phyloP scores from a whole-genome alignment of 2,329 filamentous ascomycete species.

The Colletotrichum tabaci region DNA sequence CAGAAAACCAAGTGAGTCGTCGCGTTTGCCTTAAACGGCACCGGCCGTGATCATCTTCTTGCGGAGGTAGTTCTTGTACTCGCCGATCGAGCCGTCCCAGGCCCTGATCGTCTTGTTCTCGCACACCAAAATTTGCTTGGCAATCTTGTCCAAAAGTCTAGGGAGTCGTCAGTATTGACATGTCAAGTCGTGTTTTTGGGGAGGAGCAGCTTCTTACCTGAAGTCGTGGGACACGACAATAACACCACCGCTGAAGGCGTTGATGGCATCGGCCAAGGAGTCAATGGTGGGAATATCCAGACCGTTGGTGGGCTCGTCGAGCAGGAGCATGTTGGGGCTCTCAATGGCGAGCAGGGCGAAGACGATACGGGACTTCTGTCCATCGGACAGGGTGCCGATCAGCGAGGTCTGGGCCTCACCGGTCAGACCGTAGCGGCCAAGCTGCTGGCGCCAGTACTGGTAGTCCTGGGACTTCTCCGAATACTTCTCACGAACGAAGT shows the following conservation, averaged over 20 bases:
- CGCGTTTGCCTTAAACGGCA: conserved; percentile 76
- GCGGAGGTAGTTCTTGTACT: conserved; percentile 98
- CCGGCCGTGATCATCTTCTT: conserved; percentile 98
- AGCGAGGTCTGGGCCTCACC: conserved; percentile 96
- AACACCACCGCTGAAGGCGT: conserved; percentile 95
- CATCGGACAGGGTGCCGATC: conserved; percentile 98
- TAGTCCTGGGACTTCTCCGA: conserved; percentile 91
- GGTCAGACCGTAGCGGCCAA: conserved; percentile 92
- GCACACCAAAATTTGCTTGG: conserved; percentile 99
- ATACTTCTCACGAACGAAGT: conserved; percentile 98
- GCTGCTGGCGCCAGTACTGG: conserved; percentile 99
- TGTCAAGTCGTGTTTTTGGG: neutral
- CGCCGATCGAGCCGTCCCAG: conserved; percentile 91
- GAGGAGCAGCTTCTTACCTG: conserved; percentile 76
- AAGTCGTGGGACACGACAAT: conserved; percentile 99
- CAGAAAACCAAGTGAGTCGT: neutral
- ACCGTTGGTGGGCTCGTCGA: conserved; percentile 99
- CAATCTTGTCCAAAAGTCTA: conserved; percentile 98
- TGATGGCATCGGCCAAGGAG: conserved; percentile 96
- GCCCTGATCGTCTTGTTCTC: conserved; percentile 94
- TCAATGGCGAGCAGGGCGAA: conserved; percentile 97
- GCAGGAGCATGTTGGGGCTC: conserved; percentile 94
- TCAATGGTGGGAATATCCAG: conserved; percentile 99
- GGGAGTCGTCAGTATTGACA: conserved; percentile 42
- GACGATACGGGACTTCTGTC: conserved; percentile 98